phyloP scores from a whole-genome alignment of 192 early-diverging fungal genomes.

The Dissophora globulifera region DNA sequence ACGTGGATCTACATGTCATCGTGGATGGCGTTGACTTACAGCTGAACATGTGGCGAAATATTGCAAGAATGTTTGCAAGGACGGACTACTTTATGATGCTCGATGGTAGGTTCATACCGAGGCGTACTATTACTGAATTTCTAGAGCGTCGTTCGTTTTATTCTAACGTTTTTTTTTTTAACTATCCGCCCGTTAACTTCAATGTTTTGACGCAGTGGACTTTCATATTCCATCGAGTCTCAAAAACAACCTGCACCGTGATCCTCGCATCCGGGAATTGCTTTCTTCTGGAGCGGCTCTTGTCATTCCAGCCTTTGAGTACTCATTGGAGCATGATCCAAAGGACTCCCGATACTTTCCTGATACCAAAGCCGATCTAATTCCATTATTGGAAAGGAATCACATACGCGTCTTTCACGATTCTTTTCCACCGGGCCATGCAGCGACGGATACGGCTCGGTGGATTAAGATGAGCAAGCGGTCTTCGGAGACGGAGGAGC shows the following conservation, averaged over 20 bases:
- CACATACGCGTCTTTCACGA: slow-evolving; percentile 69
- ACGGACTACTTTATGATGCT: slow-evolving; percentile 71
- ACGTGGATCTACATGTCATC: slow-evolving; percentile 69
- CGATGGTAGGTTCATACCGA: slow-evolving; percentile 50
- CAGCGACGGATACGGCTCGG: slow-evolving; percentile 62
- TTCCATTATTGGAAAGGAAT: slow-evolving; percentile 54
- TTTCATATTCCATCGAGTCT: slow-evolving; percentile 67
- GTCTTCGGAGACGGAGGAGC: not conserved
- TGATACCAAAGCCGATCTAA: slow-evolving; percentile 56
- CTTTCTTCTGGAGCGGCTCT: slow-evolving; percentile 60
- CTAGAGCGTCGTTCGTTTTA: too few relatives aligned
- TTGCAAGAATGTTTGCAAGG: slow-evolving; percentile 71
- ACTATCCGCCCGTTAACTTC: too few relatives aligned
- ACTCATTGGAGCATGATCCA: slow-evolving; percentile 59
- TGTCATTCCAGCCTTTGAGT: slow-evolving; percentile 71
- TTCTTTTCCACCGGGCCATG: slow-evolving; percentile 64
- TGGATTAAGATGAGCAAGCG: slow-evolving; percentile 49
- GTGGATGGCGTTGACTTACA: slow-evolving; percentile 69
- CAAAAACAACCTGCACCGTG: slow-evolving; percentile 50
- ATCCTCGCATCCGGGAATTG: slow-evolving; percentile 55
- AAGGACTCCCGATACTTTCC: slow-evolving; percentile 63
- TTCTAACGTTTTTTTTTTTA: too few relatives aligned
- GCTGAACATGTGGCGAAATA: slow-evolving; percentile 74
- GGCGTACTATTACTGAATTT: too few relatives aligned
- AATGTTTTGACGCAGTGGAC: slow-evolving; percentile 48